phyloP scores from a whole-genome alignment of 1,284 basidiomycete genomes.

The Ustilago lituana region DNA sequence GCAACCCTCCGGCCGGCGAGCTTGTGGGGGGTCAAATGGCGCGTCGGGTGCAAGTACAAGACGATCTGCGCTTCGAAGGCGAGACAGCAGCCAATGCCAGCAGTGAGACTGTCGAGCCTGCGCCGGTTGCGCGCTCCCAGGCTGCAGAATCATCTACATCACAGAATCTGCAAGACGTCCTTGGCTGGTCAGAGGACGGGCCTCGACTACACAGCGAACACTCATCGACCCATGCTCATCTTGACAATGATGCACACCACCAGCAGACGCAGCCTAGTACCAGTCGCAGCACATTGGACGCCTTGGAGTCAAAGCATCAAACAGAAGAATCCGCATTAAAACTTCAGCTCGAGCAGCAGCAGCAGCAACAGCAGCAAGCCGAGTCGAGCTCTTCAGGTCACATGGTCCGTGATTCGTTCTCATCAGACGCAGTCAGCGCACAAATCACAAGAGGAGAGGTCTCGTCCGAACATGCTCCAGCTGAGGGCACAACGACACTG shows the following conservation, averaged over 20 bases:
- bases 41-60: not conserved
- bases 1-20: no score
- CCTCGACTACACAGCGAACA: not conserved
- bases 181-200: constrained; percentile 21
- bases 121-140: not conserved
- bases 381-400: not conserved
- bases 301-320: not conserved
- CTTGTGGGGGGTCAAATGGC: not conserved
- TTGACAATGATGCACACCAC: not conserved
- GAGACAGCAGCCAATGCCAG: not conserved
- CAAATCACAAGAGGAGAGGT: not conserved
- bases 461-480: not conserved
- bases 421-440: not conserved
- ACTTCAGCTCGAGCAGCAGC: not conserved
- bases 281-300: not conserved
- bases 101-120: not conserved
- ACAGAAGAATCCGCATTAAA: not conserved
- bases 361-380: constrained; percentile 1
- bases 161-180: constrained; percentile 6
- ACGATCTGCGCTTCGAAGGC: not conserved
- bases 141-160: not conserved
- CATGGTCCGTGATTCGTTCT: not conserved
- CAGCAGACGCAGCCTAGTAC: not conserved
- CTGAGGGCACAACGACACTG: not conserved
- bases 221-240: not conserved